Evolutionary conservation across 2,329 filamentous ascomycete species (phyloP).

Genomic region (Leptographium procerum): DNA sequence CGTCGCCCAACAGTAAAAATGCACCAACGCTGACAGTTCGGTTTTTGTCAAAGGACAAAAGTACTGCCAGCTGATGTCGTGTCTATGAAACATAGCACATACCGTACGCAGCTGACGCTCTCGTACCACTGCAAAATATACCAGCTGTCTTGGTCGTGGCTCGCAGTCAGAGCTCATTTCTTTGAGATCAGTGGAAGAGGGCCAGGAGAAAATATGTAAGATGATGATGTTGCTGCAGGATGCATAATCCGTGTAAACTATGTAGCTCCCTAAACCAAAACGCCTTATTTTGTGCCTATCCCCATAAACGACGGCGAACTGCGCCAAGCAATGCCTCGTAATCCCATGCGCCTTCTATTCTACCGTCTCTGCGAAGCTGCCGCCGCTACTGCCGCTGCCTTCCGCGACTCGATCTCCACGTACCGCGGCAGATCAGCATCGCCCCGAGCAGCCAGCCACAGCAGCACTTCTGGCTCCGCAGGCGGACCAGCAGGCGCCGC

Average conservation of each 20-base stretch:
- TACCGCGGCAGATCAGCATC: conserved; percentile 33
- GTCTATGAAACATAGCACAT: no score
- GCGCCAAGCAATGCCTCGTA: background rate
- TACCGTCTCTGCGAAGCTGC: conserved; percentile 7
- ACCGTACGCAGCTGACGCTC: no score
- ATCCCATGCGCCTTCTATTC: background rate
- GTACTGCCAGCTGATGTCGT: no score
- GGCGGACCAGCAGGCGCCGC: conserved; percentile 17
- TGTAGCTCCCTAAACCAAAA: background rate
- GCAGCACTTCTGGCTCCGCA: conserved; percentile 33
- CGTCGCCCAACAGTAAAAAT: no score
- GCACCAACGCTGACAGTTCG: no score
- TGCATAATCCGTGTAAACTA: background rate
- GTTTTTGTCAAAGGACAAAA: no score
- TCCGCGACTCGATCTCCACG: conserved; percentile 24
- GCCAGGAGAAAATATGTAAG: no score
- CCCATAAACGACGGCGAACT: background rate
- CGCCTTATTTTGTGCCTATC: background rate
- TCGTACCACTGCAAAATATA: no score
- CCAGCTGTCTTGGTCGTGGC: no score
- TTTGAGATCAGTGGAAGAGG: no score
- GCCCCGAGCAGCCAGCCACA: conserved; percentile 34
- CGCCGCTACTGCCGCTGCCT: conserved; percentile 3
- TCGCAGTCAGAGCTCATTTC: no score
- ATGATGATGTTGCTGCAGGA: background rate